Evolutionary conservation across 2,329 filamentous ascomycete genomes (phyloP).

Genomic region (Cercospora sp.): DNA sequence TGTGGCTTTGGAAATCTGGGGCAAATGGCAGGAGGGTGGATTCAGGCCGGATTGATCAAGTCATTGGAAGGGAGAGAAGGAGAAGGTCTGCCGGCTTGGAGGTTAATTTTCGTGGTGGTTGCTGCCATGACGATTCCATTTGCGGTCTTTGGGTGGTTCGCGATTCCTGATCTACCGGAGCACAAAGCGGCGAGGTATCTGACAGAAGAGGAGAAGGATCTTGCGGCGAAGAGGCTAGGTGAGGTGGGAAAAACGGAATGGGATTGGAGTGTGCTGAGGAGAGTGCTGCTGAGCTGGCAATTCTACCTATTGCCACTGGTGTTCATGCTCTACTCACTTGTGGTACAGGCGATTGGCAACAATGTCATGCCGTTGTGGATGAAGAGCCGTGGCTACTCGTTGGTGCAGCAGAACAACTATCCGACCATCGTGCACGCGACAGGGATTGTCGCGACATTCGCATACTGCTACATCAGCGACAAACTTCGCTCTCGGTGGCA

Average conservation of each 20-base stretch:
- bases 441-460: constrained; percentile 47
- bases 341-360: constrained; percentile 47
- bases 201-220: constrained; percentile 40
- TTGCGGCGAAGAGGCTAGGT: constrained; percentile 44
- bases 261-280: constrained; percentile 37
- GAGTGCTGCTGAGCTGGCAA: constrained; percentile 48
- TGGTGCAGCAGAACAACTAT: constrained; percentile 50
- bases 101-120: constrained; percentile 50
- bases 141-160: constrained; percentile 48
- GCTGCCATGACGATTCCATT: constrained; percentile 47
- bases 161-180: constrained; percentile 48
- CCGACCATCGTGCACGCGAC: constrained; percentile 47
- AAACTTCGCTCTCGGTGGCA: constrained; percentile 49
- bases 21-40: constrained; percentile 50
- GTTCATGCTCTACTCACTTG: constrained; percentile 52
- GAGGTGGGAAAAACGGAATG: constrained; percentile 30
- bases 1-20: constrained; percentile 48
- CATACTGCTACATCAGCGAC: constrained; percentile 48
- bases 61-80: constrained; percentile 39
- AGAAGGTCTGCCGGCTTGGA: constrained; percentile 44
- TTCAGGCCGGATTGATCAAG: constrained; percentile 46
- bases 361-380: constrained; percentile 52
- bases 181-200: constrained; percentile 48
- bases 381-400: constrained; percentile 47
- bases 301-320: constrained; percentile 50